A percentile compares a stretch with the other conserved stretches of the same genome.
phyloP scores from a whole-genome alignment of 345 rosid genomes.

The Melaleuca alternifolia region DNA sequence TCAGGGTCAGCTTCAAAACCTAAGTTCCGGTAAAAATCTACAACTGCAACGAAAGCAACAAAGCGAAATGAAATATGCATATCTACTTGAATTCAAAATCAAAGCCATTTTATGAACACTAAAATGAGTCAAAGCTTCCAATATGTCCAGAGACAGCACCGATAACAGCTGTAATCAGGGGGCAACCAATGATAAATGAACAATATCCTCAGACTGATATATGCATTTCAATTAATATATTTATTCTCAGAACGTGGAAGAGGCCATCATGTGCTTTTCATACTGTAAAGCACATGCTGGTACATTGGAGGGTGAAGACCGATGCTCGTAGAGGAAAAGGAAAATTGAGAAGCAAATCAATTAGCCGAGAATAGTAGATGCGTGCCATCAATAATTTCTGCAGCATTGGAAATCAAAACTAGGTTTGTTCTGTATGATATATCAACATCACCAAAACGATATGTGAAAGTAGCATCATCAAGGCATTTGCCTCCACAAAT shows the following conservation, averaged over 20 bases:
- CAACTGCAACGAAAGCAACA: slow-evolving; percentile 36
- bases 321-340: neutral
- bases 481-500: neutral
- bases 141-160: neutral
- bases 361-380: neutral
- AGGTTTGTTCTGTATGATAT: neutral
- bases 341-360: neutral
- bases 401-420: neutral
- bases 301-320: neutral
- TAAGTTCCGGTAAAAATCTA: slow-evolving; percentile 84
- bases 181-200: neutral
- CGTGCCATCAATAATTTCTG: neutral
- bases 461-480: neutral
- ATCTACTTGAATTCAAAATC: neutral
- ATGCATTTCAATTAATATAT: neutral
- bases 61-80: neutral
- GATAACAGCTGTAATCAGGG: neutral
- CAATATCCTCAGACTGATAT: neutral
- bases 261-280: neutral
- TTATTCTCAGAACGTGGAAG: neutral
- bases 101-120: neutral
- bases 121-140: neutral
- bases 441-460: neutral
- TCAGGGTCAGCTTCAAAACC: slow-evolving; percentile 97
- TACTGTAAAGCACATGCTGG: neutral